Evolutionary conservation across 2,329 filamentous ascomycete genomes (phyloP).

Genomic region (Pestalotiopsis fici): DNA sequence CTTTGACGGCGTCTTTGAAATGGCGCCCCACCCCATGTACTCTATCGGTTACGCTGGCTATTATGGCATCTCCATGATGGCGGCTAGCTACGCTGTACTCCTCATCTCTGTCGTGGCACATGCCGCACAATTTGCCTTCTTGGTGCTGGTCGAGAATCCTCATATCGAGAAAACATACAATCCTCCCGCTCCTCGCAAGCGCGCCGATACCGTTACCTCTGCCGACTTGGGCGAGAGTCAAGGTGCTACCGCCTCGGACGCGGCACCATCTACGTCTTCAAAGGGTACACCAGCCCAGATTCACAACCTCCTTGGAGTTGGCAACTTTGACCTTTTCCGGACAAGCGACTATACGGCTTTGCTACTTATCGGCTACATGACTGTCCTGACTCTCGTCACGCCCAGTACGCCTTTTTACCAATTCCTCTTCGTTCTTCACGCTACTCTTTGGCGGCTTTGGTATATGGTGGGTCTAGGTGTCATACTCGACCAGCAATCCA

Average conservation of each 20-base stretch:
- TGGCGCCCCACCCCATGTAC: constrained; percentile 99
- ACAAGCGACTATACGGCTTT: constrained; percentile 82
- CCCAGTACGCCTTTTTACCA: constrained; percentile 77
- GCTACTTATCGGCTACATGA: constrained; percentile 74
- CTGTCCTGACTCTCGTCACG: constrained; percentile 71
- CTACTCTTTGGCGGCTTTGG: constrained; percentile 84
- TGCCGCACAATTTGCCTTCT: constrained; percentile 89
- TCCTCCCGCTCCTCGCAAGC: constrained; percentile 74
- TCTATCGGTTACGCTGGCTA: constrained; percentile 97
- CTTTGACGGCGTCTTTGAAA: constrained; percentile 98
- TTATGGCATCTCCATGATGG: constrained; percentile 98
- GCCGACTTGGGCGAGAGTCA: constrained; percentile 16
- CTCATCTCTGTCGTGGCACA: constrained; percentile 97
- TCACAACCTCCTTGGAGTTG: constrained; percentile 80
- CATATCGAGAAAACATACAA: constrained; percentile 96
- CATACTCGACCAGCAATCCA: constrained; percentile 83
- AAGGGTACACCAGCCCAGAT: constrained; percentile 62
- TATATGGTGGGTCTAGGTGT: constrained; percentile 86
- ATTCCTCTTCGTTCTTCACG: constrained; percentile 78
- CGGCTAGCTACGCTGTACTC: constrained; percentile 94
- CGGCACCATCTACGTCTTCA: constrained; percentile 18
- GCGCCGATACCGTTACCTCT: constrained; percentile 28
- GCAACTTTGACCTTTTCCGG: constrained; percentile 86
- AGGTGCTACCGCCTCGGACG: constrained; percentile 16
- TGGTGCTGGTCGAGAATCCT: constrained; percentile 90